Conservation (phyloP, 345 rosid genomes). For the Psidium friedrichsthalianum region DNA sequence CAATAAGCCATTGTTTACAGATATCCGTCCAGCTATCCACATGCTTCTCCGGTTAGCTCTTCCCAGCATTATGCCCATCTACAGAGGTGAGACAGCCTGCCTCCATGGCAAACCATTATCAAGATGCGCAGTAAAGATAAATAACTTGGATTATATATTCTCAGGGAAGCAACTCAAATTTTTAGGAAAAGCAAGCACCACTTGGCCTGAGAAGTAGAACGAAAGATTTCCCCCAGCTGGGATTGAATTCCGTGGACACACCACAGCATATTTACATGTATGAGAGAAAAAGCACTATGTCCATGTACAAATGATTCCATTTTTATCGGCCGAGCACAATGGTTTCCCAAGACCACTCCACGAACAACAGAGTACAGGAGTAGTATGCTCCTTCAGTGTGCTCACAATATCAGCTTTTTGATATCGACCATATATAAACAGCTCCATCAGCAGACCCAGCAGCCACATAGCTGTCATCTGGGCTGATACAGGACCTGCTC, state of each 20-base stretch:
- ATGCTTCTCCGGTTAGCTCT: not conserved
- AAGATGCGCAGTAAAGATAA: not conserved
- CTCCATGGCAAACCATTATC: not conserved
- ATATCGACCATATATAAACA: constrained; percentile 68
- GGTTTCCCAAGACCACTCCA: constrained; percentile 95
- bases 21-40: not conserved
- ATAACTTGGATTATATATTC: not conserved
- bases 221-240: not conserved
- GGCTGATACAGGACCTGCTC: constrained; percentile 95
- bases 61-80: not conserved
- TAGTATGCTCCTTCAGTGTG: constrained; percentile 66
- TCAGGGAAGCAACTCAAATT: not conserved
- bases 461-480: constrained; percentile 71
- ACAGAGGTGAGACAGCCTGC: not conserved
- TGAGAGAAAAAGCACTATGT: constrained; percentile 15
- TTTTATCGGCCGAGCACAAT: constrained; percentile 84
- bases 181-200: not conserved
- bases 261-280: not conserved
- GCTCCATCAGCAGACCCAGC: constrained; percentile 91
- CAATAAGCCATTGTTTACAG: not conserved
- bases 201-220: not conserved
- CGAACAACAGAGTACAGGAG: constrained; percentile 77
- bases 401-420: constrained; percentile 63
- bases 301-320: constrained; percentile 74
- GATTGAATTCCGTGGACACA: not conserved